These are phyloP conservation scores for Schizothecium vesticola DNA, from an alignment of 495 filamentous ascomycete genomes.

Conservation along the genomic window DNA sequence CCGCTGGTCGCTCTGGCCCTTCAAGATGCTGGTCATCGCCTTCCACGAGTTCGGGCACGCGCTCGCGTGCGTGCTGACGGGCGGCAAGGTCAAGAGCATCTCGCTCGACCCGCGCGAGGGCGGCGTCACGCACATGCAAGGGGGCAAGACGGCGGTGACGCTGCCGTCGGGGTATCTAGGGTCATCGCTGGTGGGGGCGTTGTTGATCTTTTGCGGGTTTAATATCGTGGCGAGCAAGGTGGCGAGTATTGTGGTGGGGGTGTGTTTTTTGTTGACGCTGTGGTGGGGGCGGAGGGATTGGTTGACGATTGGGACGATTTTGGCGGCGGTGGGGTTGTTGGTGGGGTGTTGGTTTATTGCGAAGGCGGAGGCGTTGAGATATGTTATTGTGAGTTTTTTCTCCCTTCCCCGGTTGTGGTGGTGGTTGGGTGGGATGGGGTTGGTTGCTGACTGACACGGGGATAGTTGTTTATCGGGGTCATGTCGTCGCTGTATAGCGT, in stretches of 20 bases:
- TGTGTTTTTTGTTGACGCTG: conserved; percentile 68
- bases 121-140: conserved; percentile 73
- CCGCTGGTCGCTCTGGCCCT: conserved; percentile 70
- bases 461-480: conserved; percentile 66
- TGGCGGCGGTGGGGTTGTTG: conserved; percentile 63
- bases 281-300: conserved; percentile 78
- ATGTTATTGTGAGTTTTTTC: conserved; percentile 47
- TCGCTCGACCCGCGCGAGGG: conserved; percentile 59
- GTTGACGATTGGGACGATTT: conserved; percentile 65
- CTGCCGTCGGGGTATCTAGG: conserved; percentile 74
- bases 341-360: conserved; percentile 76
- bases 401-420: not conserved
- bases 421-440: not conserved
- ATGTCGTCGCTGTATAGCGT: conserved; percentile 74
- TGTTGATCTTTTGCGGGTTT: conserved; percentile 76
- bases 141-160: conserved; percentile 67
- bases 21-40: conserved; percentile 85
- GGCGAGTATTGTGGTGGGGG: conserved; percentile 64
- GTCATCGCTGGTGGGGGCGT: conserved; percentile 65
- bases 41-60: conserved; percentile 83
- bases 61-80: conserved; percentile 64
- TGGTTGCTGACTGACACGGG: not conserved
- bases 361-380: conserved; percentile 66
- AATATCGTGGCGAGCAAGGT: conserved; percentile 75
- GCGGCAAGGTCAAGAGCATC: conserved; percentile 66